Evolutionary conservation across 139 green algal genomes (phyloP).

Genomic region (Spirogloea muscicola): DNA sequence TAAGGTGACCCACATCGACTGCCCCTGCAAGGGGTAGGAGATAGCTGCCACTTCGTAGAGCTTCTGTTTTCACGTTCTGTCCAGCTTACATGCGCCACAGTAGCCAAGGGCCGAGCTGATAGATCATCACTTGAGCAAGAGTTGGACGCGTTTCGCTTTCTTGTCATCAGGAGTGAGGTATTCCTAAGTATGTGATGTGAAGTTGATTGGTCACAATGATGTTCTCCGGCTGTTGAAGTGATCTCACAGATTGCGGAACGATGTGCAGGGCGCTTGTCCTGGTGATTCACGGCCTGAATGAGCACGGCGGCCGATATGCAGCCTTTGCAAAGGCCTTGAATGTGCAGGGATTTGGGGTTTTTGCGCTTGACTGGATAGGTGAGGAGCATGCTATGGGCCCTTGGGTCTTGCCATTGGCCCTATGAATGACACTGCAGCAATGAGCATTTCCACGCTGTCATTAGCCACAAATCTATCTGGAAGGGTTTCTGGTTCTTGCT

Average conservation of each 20-base stretch:
- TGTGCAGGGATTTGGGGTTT: constrained; percentile 1
- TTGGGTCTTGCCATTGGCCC: neutral
- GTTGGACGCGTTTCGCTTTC: neutral
- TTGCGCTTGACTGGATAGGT: constrained; percentile 21
- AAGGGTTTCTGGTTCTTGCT: no score
- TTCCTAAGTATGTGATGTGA: neutral
- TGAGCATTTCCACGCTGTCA: no score
- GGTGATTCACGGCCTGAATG: constrained; percentile 21
- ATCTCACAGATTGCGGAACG: neutral
- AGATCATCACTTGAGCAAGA: neutral
- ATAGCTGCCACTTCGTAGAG: no score
- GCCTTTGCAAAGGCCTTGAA: constrained; percentile 14
- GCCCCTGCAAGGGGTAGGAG: neutral
- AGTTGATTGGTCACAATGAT: constrained; percentile 3
- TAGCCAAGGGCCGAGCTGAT: neutral
- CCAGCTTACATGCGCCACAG: neutral
- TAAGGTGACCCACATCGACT: neutral
- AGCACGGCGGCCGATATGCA: constrained; percentile 24
- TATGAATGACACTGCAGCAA: neutral
- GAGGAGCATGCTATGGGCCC: neutral
- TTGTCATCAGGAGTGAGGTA: constrained; percentile 1
- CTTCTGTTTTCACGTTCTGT: neutral
- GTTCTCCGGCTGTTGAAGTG: neutral
- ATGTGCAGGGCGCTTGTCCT: constrained; percentile 13
- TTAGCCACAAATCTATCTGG: no score